Percentiles rank a stretch among this genome's conserved stretches.
phyloP scores from a whole-genome alignment of 208 protist species.

The Leishmania amazonensis region DNA sequence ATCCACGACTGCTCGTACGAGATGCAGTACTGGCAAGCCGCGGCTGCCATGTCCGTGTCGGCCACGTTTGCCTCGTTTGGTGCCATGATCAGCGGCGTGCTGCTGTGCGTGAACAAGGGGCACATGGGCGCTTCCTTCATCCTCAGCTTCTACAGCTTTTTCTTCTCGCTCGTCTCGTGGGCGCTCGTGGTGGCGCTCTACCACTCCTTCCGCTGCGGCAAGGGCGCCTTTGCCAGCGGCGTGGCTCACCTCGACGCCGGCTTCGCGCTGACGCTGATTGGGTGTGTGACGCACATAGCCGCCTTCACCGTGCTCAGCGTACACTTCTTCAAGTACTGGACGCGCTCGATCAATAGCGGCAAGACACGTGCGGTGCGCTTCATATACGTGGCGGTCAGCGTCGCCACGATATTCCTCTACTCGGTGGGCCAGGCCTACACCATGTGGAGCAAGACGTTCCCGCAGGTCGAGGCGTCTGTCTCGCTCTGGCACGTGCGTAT shows the following conservation, averaged over 20 bases:
- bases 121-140: conserved; percentile 47
- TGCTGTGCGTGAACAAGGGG: conserved; percentile 37
- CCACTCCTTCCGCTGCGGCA: conserved; percentile 45
- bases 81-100: conserved; percentile 31
- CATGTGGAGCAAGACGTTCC: conserved; percentile 41
- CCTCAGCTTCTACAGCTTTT: conserved; percentile 45
- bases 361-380: conserved; percentile 35
- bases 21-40: conserved; percentile 55
- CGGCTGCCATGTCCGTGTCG: conserved; percentile 44
- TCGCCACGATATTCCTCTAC: conserved; percentile 47
- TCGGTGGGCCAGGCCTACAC: conserved; percentile 39
- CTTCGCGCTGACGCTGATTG: conserved; percentile 46
- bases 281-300: conserved; percentile 30
- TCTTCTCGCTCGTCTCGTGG: conserved; percentile 46
- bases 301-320: conserved; percentile 35
- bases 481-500: conserved; percentile 55
- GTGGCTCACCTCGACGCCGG: conserved; percentile 50
- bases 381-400: conserved; percentile 35
- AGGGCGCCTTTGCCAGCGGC: conserved; percentile 35
- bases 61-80: conserved; percentile 33
- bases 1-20: conserved; percentile 54
- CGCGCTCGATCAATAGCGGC: conserved; percentile 41
- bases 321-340: conserved; percentile 46
- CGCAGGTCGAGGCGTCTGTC: conserved; percentile 35
- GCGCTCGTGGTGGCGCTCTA: conserved; percentile 39